Conservation (phyloP, 2,329 filamentous ascomycete genomes). For the Ceratocystis lukuohia region DNA sequence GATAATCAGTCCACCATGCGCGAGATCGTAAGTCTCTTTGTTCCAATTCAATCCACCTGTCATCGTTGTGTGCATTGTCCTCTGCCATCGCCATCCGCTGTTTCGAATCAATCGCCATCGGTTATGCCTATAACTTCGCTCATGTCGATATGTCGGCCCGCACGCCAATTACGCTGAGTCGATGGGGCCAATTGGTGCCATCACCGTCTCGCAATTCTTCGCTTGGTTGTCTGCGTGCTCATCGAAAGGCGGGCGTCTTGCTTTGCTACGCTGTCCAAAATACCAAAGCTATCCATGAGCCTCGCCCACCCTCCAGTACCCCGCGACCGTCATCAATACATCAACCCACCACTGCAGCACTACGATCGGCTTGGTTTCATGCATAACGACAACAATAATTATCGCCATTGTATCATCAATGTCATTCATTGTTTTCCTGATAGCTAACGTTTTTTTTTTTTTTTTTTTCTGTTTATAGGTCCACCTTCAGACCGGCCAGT, state of each 20-base stretch:
- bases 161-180: neutral
- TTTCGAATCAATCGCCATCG: slow-evolving; percentile 15
- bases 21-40: slow-evolving; percentile 48
- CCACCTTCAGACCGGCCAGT: slow-evolving; percentile 99
- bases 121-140: too few relatives aligned
- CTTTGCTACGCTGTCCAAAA: neutral
- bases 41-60: slow-evolving; percentile 5
- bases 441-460: slow-evolving; percentile 15
- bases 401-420: neutral
- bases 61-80: neutral
- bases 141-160: too few relatives aligned
- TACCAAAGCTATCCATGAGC: slow-evolving; percentile 10
- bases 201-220: neutral
- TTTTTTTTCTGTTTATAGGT: slow-evolving; percentile 53
- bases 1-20: slow-evolving; percentile 41
- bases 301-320: slow-evolving; percentile 3
- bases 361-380: neutral
- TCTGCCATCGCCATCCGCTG: slow-evolving; percentile 5
- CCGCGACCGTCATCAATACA: slow-evolving; percentile 29
- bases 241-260: neutral
- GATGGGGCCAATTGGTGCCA: slow-evolving; percentile 14
- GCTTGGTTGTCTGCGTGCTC: neutral
- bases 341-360: slow-evolving; percentile 22
- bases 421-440: neutral
- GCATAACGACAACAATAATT: neutral